Base-by-base conservation (phyloP, 2,329 filamentous ascomycete species). In the Pyrenochaeta sp. region DNA sequence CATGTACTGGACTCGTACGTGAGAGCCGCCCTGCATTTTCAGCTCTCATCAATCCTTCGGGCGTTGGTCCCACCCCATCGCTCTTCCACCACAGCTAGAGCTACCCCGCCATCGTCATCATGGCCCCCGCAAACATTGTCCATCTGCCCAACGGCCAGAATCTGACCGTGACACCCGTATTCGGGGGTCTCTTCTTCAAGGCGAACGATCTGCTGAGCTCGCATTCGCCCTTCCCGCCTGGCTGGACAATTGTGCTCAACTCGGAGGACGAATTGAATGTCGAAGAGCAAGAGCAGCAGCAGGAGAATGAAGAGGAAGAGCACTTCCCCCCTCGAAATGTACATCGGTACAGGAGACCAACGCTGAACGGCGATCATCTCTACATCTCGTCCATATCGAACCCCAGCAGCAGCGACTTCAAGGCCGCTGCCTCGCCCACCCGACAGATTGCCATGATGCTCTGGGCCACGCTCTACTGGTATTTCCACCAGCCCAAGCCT, bases 391-490 rank as follows among this genome's bases (percentile, higher is more conserved):
- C 91, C 56, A 92, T 97, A 58, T 94, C 91, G 44, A 91, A 90
- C 62, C 92, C 94, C 0, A 90, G 89, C 44, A 90, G 82, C 73
- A 86, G 79, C 71, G 92, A 97, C 43, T 96, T 90, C 78, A 91
- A 90, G 71, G 87, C 91, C 1, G 85, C 89, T 1, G 87, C 83
- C 12, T 96, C 92, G 57, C 91, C 91, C 0, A 95, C 92, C 0
- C 83, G 93, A 39, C 91, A 96, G 77, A 91, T 97, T 55, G 94
- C 94, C 62, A 92, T 97, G 91, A 96, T 97, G 90, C 83, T 98
- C 6, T 98, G 92, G 91, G 87, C 92, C 30, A 93, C 92, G 1
- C 81, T 98, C 36, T 97, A 92, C 80, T 98, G 94, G 94, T 98
- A 98, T 80, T 98, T 97, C 67, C 93, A 97, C 77, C 91, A 96